Evolutionary conservation across 805 yeast species (phyloP).

Genomic region (Wickerhamiella australiensis): DNA sequence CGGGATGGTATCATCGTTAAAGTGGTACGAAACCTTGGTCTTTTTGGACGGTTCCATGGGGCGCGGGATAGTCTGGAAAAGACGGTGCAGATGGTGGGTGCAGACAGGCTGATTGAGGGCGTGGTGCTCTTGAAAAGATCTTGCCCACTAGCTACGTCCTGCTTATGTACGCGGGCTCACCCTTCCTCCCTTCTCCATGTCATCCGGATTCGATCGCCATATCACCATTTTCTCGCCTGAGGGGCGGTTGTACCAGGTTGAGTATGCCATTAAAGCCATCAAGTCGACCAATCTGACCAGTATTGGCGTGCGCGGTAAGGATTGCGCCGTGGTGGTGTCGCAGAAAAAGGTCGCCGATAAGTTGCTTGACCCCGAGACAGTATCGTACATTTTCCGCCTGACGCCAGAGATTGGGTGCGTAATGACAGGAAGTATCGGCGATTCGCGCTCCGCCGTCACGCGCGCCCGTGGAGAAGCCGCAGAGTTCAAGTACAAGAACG

Average conservation of each 20-base stretch:
- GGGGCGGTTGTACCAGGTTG: constrained; percentile 94
- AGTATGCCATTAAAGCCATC: constrained; percentile 95
- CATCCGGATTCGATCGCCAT: constrained; percentile 97
- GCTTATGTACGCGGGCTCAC: background rate
- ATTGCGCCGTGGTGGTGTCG: constrained; percentile 74
- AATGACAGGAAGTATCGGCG: constrained; percentile 85
- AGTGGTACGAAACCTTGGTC: constrained; percentile 67
- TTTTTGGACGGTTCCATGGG: background rate
- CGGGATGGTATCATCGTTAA: constrained; percentile 63
- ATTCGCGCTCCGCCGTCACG: constrained; percentile 78
- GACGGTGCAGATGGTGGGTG: too few species aligned
- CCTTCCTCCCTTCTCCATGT: constrained; percentile 17
- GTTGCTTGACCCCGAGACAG: constrained; percentile 75
- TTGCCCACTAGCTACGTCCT: background rate
- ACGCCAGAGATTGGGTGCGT: constrained; percentile 77
- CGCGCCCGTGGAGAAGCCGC: constrained; percentile 94
- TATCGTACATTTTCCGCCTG: constrained; percentile 72
- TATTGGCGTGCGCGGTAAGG: constrained; percentile 75
- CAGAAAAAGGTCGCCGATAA: constrained; percentile 97
- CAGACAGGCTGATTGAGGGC: background rate
- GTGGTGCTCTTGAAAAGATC: background rate
- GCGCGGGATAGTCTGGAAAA: too few species aligned
- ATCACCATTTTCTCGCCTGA: constrained; percentile 98
- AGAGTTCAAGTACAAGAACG: constrained; percentile 86
- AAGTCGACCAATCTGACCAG: constrained; percentile 86